Percentiles rank a stretch among this genome's conserved stretches.
Conservation (phyloP, 148 eudicot genomes). For the Limonium bicolor region DNA sequence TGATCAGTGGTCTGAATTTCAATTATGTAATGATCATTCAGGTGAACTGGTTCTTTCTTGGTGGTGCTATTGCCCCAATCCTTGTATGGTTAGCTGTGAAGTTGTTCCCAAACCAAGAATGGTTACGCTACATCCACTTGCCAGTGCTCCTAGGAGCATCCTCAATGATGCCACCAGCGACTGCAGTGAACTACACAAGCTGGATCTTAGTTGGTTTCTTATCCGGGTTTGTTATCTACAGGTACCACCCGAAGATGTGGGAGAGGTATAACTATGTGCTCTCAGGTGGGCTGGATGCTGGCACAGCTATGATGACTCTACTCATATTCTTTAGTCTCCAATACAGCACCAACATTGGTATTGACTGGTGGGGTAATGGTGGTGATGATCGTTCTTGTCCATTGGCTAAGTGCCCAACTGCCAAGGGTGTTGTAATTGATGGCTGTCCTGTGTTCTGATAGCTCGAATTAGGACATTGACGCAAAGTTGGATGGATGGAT, state of each 20-base stretch:
- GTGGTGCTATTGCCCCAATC: constrained; percentile 53
- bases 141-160: constrained; percentile 51
- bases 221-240: constrained; percentile 43
- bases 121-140: constrained; percentile 51
- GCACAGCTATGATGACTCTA: constrained; percentile 54
- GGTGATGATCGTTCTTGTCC: constrained; percentile 67
- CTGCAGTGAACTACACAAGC: constrained; percentile 61
- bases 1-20: no score
- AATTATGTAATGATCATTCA: not conserved
- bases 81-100: constrained; percentile 38
- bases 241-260: constrained; percentile 57
- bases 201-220: constrained; percentile 55
- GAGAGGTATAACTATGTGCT: constrained; percentile 56
- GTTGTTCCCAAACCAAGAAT: constrained; percentile 46
- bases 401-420: constrained; percentile 66
- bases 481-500: no score
- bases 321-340: constrained; percentile 39
- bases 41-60: constrained; percentile 72
- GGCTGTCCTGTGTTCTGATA: constrained; percentile 48
- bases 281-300: constrained; percentile 70
- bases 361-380: constrained; percentile 58
- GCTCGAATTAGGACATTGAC: not conserved
- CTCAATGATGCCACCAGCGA: constrained; percentile 67
- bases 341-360: constrained; percentile 19
- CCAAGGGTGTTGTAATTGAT: constrained; percentile 44